Evolutionary conservation across 805 yeast species (phyloP), one percentile per base, ranked within the genome.

Genomic region (Ogataea paraovalis): DNA sequence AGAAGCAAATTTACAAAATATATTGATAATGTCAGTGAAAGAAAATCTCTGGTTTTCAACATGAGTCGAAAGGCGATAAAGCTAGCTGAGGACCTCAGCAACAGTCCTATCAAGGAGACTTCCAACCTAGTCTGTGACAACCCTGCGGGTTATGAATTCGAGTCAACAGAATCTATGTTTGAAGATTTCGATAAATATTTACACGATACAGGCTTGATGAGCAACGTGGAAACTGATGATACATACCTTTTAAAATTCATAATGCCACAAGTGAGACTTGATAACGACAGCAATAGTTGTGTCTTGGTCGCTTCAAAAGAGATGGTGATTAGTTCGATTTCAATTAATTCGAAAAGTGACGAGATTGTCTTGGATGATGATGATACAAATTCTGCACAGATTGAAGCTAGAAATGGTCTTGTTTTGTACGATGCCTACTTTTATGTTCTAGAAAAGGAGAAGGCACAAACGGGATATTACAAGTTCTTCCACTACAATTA

Each of bases 181-280:
- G 70, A 72, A 21, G 63, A 70, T 12, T 82, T 85, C 58, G 82
- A 83, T 43, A 70, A 73, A 7, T 79, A 75, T 30, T 60, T 89
- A 23, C 68, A 75, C 47, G 65, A 67, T 34, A 49, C 54, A 0
- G 46, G 43, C 3, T 56, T 28, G 53, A 41, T 57, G 21, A 50
- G 38, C 2, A 51, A 49, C 23, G 61, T 62, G 8, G 46, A 44
- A 21, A 48, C 58, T 10, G 66, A 63, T 37, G 69, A 66, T 47
- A 49, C 58, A 3, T 63, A 82, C 59, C 67, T 83, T 52, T 71
- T 91, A 41, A 84, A 86, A 51, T 74, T 91, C 41, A 73, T 88
- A 13, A 78, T 88, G 16, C 97, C 98, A 0, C 97, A 92, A 62
- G 76, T 92, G 38, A 94, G 90, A 58, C 45, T 64, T 19, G 74